Evolutionary conservation across 768 basidiomycete genomes (phyloP).

Genomic region (Daedalea quercina): DNA sequence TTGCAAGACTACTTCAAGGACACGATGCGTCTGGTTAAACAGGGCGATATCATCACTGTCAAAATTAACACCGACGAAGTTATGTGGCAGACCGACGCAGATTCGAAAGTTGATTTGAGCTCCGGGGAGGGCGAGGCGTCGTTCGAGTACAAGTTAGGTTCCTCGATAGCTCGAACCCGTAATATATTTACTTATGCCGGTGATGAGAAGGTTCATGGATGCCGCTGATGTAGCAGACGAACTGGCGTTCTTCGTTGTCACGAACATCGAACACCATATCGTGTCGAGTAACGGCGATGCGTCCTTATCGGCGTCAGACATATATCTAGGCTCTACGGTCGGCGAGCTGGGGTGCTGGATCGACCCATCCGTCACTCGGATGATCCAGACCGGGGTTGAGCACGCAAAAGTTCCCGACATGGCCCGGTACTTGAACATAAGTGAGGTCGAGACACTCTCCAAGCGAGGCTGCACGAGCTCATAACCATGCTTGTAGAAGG

Average conservation of each 20-base stretch:
- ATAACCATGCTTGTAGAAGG: neutral
- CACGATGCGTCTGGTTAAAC: conserved; percentile 52
- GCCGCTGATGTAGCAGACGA: conserved; percentile 28
- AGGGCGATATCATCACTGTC: conserved; percentile 68
- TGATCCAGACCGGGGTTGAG: conserved; percentile 77
- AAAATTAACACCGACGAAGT: conserved; percentile 48
- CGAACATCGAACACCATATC: conserved; percentile 64
- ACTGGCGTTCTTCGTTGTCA: conserved; percentile 71
- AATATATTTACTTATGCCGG: neutral
- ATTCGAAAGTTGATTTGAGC: conserved; percentile 2
- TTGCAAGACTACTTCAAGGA: conserved; percentile 58
- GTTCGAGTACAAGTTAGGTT: conserved; percentile 2
- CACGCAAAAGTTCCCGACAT: conserved; percentile 53
- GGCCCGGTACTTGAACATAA: conserved; percentile 39
- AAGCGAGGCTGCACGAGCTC: neutral
- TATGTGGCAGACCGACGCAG: conserved; percentile 7
- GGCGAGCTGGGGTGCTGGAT: conserved; percentile 85
- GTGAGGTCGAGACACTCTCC: conserved; percentile 36
- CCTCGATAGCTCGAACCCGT: neutral
- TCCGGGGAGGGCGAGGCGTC: neutral
- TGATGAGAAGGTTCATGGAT: neutral
- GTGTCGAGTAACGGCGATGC: conserved; percentile 31
- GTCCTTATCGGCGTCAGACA: conserved; percentile 31
- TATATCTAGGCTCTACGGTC: conserved; percentile 46
- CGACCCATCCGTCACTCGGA: conserved; percentile 63